phyloP scores from a whole-genome alignment of 768 basidiomycete species.

The Lyophyllum semitale region DNA sequence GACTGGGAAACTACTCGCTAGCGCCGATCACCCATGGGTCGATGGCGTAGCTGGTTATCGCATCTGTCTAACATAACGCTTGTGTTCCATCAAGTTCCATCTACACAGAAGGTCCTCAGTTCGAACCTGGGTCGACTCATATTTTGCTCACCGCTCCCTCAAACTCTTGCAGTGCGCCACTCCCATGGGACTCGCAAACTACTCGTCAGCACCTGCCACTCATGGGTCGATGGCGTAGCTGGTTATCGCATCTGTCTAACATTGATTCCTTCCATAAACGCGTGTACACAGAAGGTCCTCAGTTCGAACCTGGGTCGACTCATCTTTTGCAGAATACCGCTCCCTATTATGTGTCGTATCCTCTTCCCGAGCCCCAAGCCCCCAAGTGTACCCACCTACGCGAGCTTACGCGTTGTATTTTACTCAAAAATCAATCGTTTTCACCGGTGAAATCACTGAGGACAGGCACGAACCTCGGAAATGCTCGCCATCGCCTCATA shows the following conservation, averaged over 20 bases:
- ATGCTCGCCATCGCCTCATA: no score
- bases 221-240: slow-evolving; percentile 71
- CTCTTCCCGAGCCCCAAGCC: no score
- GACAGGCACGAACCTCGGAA: no score
- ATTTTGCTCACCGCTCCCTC: background rate
- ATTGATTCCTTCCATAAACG: slow-evolving; percentile 22
- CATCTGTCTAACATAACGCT: slow-evolving; percentile 82
- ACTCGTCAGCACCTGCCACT: no score
- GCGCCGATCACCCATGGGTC: slow-evolving; percentile 30
- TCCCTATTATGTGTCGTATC: no score
- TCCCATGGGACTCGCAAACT: no score
- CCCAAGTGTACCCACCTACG: no score
- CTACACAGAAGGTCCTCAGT: slow-evolving; percentile 6
- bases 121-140: background rate
- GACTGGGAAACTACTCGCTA: no score
- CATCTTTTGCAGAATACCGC: background rate
- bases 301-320: background rate
- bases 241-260: slow-evolving; percentile 86
- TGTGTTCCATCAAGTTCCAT: background rate
- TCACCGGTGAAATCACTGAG: no score
- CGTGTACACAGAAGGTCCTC: slow-evolving; percentile 2
- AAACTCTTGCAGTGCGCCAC: no score
- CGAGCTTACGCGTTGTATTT: no score
- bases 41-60: slow-evolving; percentile 85
- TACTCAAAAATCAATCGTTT: no score